Percentiles rank a stretch among this genome's conserved stretches.
These are phyloP conservation scores for Rhizopogon vesiculosus DNA, from an alignment of 768 basidiomycete genomes.

Conservation along the genomic window DNA sequence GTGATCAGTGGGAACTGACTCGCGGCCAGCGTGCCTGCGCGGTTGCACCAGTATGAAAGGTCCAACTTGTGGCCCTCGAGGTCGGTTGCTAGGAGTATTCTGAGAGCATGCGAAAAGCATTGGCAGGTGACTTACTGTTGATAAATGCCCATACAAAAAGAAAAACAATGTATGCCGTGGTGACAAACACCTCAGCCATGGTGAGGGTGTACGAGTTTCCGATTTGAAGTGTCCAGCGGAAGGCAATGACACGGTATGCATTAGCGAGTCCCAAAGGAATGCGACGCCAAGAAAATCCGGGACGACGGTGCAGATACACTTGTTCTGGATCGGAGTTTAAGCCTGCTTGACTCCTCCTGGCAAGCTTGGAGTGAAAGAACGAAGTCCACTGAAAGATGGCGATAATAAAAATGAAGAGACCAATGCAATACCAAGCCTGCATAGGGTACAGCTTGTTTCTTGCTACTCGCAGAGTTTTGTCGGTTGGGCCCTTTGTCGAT, in stretches of 20 bases:
- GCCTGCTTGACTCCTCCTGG: background rate
- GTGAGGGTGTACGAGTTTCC: constrained; percentile 32
- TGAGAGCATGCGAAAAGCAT: background rate
- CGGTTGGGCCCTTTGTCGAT: background rate
- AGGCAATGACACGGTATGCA: constrained; percentile 39
- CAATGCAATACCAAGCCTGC: constrained; percentile 11
- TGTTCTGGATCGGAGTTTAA: constrained; percentile 1
- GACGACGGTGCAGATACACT: constrained; percentile 10
- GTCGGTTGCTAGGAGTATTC: constrained; percentile 14
- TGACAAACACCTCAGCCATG: constrained; percentile 41
- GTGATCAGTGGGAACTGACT: constrained; percentile 51
- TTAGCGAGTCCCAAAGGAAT: constrained; percentile 31
- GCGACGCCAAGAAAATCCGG: constrained; percentile 35
- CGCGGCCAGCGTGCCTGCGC: constrained; percentile 37
- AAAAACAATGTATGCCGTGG: constrained; percentile 37
- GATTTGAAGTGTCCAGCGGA: constrained; percentile 41
- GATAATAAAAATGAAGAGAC: constrained; percentile 8
- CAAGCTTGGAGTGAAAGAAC: constrained; percentile 10
- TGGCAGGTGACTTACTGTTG: constrained; percentile 33
- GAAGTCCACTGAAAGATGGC: constrained; percentile 9
- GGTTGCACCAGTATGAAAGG: constrained; percentile 24
- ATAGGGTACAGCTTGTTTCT: constrained; percentile 5
- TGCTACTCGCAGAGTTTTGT: background rate
- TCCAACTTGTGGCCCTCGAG: constrained; percentile 12
- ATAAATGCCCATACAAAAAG: constrained; percentile 39